Evolutionary conservation across 139 green algal species (phyloP), one percentile per base, ranked within the genome.

Genomic region (Ettlia oleoabundans): DNA sequence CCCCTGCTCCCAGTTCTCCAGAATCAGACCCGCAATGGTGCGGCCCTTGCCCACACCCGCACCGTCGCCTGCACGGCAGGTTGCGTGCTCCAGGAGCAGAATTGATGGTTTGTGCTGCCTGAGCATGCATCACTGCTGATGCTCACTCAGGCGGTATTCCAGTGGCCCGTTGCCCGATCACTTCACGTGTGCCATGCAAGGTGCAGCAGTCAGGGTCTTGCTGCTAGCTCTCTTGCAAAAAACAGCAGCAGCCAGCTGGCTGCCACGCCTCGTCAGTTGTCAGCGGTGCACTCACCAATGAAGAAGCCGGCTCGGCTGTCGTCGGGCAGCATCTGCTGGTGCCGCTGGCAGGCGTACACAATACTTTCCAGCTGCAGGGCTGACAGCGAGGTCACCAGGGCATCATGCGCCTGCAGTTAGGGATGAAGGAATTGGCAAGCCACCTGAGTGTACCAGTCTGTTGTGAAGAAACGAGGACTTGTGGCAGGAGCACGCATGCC

Each of bases 361-460:
- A 98, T 84, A 8, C 91, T 92, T 76, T 98, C 95, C 74, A 98
- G 89, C 89, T 98, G 95, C 87, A 98, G 87, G 58, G 86, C 86
- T 30, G 83, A 92, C 19, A 98, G 91, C 7, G 28, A 24, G 26
- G 64, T 33, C 18, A 93, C 63, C 47, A 88, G 55, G 38, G 90
- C 38, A 41, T 79, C 24, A 19, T 85, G 73, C 3, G 73, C 83
- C 73, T 80, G 73, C 52, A 55, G 71, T 13, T 15, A 15, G 24
- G 40, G 40, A 74, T 19, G 32, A 40, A 1, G 10, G 41, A 38
- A 40, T 8, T 2, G 41, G 41, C n/a, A n/a, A n/a, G n/a, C n/a
- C n/a, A n/a, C n/a, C n/a, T n/a, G n/a, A n/a, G n/a, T n/a, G n/a
- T n/a, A n/a, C n/a, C n/a, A 4, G 40, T 3, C 32, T 42, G 24